Percentiles rank a stretch among this genome's conserved stretches.
phyloP scores from a whole-genome alignment of 495 filamentous ascomycete species.

The Podospora anserina region DNA sequence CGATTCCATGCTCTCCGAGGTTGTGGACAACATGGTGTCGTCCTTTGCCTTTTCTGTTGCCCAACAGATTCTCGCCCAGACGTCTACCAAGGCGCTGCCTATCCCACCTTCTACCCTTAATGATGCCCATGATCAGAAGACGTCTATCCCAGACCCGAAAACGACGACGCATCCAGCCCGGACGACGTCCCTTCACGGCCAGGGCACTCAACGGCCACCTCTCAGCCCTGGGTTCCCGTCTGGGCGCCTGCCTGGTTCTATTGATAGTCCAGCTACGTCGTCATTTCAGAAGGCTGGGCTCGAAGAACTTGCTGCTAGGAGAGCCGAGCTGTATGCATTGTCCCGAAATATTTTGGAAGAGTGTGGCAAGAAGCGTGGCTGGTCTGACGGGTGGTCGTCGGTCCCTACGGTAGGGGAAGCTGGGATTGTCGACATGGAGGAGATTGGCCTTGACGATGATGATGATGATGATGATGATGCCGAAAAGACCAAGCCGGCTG shows the following conservation, averaged over 20 bases:
- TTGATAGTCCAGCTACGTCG: slow-evolving; percentile 32
- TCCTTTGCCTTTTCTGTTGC: slow-evolving; percentile 81
- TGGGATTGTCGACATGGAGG: slow-evolving; percentile 50
- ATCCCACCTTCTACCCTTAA: slow-evolving; percentile 59
- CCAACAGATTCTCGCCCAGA: slow-evolving; percentile 74
- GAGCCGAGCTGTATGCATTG: slow-evolving; percentile 77
- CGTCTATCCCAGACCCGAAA: slow-evolving; percentile 57
- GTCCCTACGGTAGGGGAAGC: slow-evolving; percentile 56
- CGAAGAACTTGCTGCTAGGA: slow-evolving; percentile 75
- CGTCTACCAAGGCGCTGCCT: slow-evolving; percentile 62
- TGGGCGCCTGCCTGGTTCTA: slow-evolving; percentile 21
- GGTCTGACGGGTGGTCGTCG: slow-evolving; percentile 73
- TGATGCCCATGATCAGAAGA: slow-evolving; percentile 48
- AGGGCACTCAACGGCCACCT: slow-evolving; percentile 35
- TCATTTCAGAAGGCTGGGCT: slow-evolving; percentile 60
- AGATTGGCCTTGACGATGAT: slow-evolving; percentile 49
- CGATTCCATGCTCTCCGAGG: slow-evolving; percentile 42
- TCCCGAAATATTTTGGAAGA: slow-evolving; percentile 74
- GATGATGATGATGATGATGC: slow-evolving; percentile 22
- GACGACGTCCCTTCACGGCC: slow-evolving; percentile 48
- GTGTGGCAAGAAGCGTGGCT: slow-evolving; percentile 67
- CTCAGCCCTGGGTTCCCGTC: slow-evolving; percentile 48
- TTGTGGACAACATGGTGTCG: slow-evolving; percentile 77
- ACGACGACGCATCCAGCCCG: slow-evolving; percentile 62
- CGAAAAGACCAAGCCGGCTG: slow-evolving; percentile 18